Evolutionary conservation across 495 filamentous ascomycete species (phyloP).

Genomic region (Neurospora sp.): DNA sequence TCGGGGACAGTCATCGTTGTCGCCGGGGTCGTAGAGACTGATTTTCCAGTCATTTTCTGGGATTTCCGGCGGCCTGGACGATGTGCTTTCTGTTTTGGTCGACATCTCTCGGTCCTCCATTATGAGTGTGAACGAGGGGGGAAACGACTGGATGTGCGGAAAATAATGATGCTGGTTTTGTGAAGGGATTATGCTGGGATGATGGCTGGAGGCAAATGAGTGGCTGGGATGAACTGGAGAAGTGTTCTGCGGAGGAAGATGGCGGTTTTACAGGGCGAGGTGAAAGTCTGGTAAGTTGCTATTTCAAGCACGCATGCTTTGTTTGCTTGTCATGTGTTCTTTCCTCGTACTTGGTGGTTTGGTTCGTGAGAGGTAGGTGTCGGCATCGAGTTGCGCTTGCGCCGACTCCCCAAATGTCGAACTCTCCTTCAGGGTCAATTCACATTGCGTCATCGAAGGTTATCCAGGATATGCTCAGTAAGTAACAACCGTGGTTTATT

Average conservation of each 20-base stretch:
- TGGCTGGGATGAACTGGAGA: neutral
- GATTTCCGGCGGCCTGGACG: neutral
- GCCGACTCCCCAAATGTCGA: neutral
- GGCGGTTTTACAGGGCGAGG: neutral
- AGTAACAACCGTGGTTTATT: neutral
- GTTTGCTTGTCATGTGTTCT: neutral
- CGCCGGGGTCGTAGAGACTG: conserved; percentile 11
- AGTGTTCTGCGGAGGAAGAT: neutral
- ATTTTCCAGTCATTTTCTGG: conserved; percentile 9
- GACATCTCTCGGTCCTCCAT: neutral
- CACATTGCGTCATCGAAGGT: neutral
- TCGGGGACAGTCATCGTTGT: conserved; percentile 10
- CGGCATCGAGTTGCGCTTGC: neutral
- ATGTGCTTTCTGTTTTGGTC: neutral
- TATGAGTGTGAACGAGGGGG: neutral
- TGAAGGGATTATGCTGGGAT: neutral
- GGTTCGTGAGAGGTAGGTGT: neutral
- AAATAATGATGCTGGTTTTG: neutral
- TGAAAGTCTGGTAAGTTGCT: neutral
- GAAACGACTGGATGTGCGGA: neutral
- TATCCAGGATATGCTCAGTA: neutral
- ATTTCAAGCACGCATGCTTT: neutral
- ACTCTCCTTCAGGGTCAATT: neutral
- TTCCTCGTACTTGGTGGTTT: neutral
- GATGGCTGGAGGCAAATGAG: neutral